phyloP scores from a whole-genome alignment of 2,329 filamentous ascomycete species.

The Calonectria pseudoreteaudii region DNA sequence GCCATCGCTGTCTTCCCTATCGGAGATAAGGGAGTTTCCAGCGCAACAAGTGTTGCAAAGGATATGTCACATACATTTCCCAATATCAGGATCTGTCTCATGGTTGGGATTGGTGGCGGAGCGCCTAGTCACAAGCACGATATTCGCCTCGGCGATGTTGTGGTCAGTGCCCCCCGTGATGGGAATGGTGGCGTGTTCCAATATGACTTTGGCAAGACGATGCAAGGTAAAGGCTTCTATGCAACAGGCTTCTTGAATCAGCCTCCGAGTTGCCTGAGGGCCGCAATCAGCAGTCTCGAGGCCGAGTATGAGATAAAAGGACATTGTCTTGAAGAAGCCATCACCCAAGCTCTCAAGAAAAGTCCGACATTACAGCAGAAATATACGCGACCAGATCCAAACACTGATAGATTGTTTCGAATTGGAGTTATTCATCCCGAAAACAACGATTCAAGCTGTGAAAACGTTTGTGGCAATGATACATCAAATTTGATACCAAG shows the following conservation, averaged over 20 bases:
- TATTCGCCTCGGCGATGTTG: constrained; percentile 41
- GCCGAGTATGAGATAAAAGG: neutral
- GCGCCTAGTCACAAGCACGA: constrained; percentile 26
- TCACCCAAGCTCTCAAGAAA: neutral
- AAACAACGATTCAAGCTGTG: neutral
- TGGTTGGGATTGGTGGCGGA: constrained; percentile 42
- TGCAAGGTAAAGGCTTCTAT: neutral
- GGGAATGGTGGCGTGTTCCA: constrained; percentile 33
- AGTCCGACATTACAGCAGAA: neutral
- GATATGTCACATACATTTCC: constrained; percentile 55
- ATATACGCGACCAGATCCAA: neutral
- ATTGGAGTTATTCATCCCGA: neutral
- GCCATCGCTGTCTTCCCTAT: constrained; percentile 41
- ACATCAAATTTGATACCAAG: neutral
- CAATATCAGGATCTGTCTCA: neutral
- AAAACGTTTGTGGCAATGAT: neutral
- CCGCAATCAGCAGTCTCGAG: neutral
- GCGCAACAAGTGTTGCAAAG: constrained; percentile 38
- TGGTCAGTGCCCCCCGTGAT: constrained; percentile 34
- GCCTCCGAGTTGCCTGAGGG: neutral
- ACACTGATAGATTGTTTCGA: neutral
- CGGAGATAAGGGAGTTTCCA: constrained; percentile 32
- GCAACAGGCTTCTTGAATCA: neutral
- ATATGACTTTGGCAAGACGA: constrained; percentile 38
- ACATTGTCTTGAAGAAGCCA: neutral